A percentile compares a stretch with the other conserved stretches of the same genome.
phyloP scores from a whole-genome alignment of 1,139 yeast species.

The Blastobotrys aristatus region DNA sequence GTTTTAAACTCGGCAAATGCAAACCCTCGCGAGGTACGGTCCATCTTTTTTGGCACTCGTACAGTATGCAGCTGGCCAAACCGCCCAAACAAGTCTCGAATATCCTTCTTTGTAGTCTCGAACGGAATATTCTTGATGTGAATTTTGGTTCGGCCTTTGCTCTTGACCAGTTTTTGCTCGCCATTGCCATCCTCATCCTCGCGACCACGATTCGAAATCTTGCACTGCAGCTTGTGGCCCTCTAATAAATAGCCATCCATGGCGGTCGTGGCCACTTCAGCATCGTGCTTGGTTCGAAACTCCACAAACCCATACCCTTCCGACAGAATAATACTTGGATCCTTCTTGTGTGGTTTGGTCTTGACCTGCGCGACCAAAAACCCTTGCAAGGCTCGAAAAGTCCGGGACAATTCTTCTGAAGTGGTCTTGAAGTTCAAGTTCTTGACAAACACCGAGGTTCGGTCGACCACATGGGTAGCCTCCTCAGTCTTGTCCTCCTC shows the following conservation, averaged over 20 bases:
- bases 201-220: conserved; percentile 71
- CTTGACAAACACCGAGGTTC: conserved; percentile 83
- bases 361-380: conserved; percentile 80
- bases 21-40: conserved; percentile 92
- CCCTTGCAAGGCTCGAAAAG: conserved; percentile 64
- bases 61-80: conserved; percentile 94
- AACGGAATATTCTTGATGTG: conserved; percentile 96
- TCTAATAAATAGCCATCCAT: conserved; percentile 77
- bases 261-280: conserved; percentile 64
- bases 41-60: conserved; percentile 93
- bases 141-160: conserved; percentile 58
- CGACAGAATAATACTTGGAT: conserved; percentile 57
- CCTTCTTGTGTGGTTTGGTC: conserved; percentile 83
- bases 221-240: conserved; percentile 86
- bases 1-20: conserved; percentile 92
- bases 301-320: conserved; percentile 99
- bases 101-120: conserved; percentile 90
- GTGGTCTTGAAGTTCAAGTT: conserved; percentile 86
- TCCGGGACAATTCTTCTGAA: conserved; percentile 47
- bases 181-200: conserved; percentile 16
- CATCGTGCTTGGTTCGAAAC: conserved; percentile 72
- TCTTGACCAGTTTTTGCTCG: conserved; percentile 23
- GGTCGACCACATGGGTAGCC: conserved; percentile 43
- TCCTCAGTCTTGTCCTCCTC: conserved; percentile 30
- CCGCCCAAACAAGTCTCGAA: conserved; percentile 83